A percentile compares a stretch with the other conserved stretches of the same genome.
Conservation (phyloP, 2,329 filamentous ascomycete species). For the Orbilia quercus region DNA sequence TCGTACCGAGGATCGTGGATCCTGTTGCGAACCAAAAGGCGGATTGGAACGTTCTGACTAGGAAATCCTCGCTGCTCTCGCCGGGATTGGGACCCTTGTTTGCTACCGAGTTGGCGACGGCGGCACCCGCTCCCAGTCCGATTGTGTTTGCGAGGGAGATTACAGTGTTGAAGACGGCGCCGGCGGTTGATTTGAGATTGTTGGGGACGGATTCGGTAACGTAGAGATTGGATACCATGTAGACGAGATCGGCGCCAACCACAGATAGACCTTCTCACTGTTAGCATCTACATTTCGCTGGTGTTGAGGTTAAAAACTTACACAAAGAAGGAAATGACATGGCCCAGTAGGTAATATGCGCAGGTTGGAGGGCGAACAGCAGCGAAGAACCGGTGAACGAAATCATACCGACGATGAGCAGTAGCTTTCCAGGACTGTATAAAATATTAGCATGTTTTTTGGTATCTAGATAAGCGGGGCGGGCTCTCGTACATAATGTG, state of each 20-base stretch:
- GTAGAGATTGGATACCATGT: slow-evolving; percentile 54
- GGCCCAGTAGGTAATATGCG: slow-evolving; percentile 47
- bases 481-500: slow-evolving; percentile 35
- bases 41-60: slow-evolving; percentile 45
- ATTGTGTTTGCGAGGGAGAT: slow-evolving; percentile 48
- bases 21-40: slow-evolving; percentile 47
- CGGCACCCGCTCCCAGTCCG: slow-evolving; percentile 41
- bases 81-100: slow-evolving; percentile 22
- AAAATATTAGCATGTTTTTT: background rate
- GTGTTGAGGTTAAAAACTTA: slow-evolving; percentile 1
- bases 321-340: slow-evolving; percentile 55
- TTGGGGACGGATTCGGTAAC: slow-evolving; percentile 50
- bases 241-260: slow-evolving; percentile 51
- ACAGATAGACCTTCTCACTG: slow-evolving; percentile 30
- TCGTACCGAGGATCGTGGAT: slow-evolving; percentile 18
- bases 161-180: slow-evolving; percentile 51
- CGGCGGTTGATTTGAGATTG: slow-evolving; percentile 49
- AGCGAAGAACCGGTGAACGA: slow-evolving; percentile 44
- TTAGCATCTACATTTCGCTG: too few relatives aligned
- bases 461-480: too few relatives aligned
- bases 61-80: slow-evolving; percentile 34
- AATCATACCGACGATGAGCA: slow-evolving; percentile 40
- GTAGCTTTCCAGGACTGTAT: slow-evolving; percentile 33
- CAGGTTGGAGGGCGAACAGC: slow-evolving; percentile 46
- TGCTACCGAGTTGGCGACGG: slow-evolving; percentile 47